Evolutionary conservation across 106 monocot species (phyloP), one percentile per base, ranked within the genome.

Genomic region (Posidonia australis): DNA sequence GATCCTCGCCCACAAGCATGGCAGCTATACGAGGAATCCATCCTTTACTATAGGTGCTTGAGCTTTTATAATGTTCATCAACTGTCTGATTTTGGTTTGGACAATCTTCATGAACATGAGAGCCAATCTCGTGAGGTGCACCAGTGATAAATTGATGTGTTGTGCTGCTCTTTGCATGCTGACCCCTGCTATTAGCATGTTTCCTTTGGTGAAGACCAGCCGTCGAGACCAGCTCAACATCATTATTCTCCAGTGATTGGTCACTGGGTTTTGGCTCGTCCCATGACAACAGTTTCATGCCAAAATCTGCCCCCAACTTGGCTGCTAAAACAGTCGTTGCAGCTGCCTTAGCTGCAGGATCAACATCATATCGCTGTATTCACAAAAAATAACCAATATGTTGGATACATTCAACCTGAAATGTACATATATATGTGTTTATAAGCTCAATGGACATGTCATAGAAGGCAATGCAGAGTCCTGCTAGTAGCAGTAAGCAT

Each of bases 271-370:
- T 80, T 9, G 80, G 67, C 21, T 85, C 78, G 68, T 89, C 93
- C 20, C 79, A 83, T 10, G 89, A 19, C 45, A 73, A 84, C 26
- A 88, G 67, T 64, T 86, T 86, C 62, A 93, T 65, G 19, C 93
- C 93, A 36, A 81, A 79, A 44, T 93, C 89, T 18, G 81, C 68
- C 23, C 86, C 86, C 51, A 89, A 63, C 48, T 89, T 89, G 14
- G 86, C 83, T 64, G 89, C 89, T 54, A 89, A 77, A 51, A 94
- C 80, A 55, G 81, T 78, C 61, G 93, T 86, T 24, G 93, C 93
- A 0, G 93, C 89, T 26, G 81, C 81, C 73, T 94, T 94, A 46
- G 86, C 83, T 30, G 86, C 84, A 32, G 86, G 93, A 66, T 94
- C 93, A 61, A 84, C 74, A 31, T 94, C 93, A 68, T 94, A 94